phyloP scores from a whole-genome alignment of 768 basidiomycete genomes.

The Coprinopsis marcescibilis region DNA sequence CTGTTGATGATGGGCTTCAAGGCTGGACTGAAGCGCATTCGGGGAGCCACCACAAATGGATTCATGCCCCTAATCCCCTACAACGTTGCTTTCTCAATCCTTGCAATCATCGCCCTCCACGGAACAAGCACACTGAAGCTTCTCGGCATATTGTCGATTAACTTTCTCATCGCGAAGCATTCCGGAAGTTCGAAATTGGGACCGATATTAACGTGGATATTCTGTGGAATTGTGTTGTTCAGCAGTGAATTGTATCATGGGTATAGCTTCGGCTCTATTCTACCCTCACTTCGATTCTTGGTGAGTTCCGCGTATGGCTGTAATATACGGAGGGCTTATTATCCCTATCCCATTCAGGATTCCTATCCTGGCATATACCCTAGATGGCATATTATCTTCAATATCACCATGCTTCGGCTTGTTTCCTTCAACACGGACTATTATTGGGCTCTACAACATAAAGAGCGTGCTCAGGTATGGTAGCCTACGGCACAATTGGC shows the following conservation, averaged over 20 bases:
- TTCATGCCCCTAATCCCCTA: conserved; percentile 44
- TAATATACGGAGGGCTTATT: conserved; percentile 1
- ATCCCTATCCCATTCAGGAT: conserved; percentile 40
- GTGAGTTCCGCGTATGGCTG: no score
- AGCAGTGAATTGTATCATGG: conserved; percentile 71
- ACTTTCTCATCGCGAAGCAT: conserved; percentile 58
- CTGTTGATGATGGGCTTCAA: conserved; percentile 48
- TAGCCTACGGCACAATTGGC: conserved; percentile 17
- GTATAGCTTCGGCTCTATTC: conserved; percentile 58
- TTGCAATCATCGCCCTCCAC: conserved; percentile 71
- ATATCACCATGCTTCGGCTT: conserved; percentile 92
- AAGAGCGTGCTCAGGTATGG: conserved; percentile 39
- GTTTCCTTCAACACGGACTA: conserved; percentile 93
- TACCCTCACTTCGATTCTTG: conserved; percentile 49
- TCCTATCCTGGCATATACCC: conserved; percentile 70
- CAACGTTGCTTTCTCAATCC: conserved; percentile 51
- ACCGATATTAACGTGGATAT: conserved; percentile 65
- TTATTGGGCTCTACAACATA: conserved; percentile 65
- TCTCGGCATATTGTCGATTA: conserved; percentile 57
- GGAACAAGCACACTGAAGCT: conserved; percentile 80
- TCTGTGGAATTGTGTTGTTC: conserved; percentile 71
- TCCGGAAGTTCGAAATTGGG: conserved; percentile 37
- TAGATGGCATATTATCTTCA: conserved; percentile 91
- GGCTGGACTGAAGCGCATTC: conserved; percentile 36
- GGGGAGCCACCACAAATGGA: conserved; percentile 17